Percentiles rank a stretch among this genome's conserved stretches.
Conservation (phyloP, 1,284 basidiomycete genomes). For the Cryptococcus amylolentus region DNA sequence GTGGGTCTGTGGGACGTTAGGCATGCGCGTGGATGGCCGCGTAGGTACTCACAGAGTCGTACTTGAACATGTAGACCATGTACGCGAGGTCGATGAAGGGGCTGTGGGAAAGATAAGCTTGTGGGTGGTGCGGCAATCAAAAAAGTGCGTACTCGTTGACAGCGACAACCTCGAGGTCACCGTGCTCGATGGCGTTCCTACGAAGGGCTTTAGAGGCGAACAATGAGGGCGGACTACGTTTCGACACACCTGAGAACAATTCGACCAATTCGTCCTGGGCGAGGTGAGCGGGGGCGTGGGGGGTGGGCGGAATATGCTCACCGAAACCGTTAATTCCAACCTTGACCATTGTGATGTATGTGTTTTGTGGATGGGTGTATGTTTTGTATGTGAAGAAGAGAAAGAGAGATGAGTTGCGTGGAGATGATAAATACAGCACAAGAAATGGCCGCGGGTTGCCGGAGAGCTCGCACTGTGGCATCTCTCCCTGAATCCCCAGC, state of each 20-base stretch:
- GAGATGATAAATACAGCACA: neutral
- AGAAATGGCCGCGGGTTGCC: slow-evolving; percentile 1
- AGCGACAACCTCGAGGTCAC: slow-evolving; percentile 76
- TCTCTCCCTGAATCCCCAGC: too few relatives aligned
- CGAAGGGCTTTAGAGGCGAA: neutral
- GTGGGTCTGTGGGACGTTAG: slow-evolving; percentile 61
- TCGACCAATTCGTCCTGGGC: slow-evolving; percentile 88
- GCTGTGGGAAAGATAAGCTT: slow-evolving; percentile 49
- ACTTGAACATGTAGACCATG: slow-evolving; percentile 99
- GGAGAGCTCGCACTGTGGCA: too few relatives aligned
- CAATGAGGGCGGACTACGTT: neutral
- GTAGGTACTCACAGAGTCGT: slow-evolving; percentile 60
- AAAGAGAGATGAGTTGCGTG: slow-evolving; percentile 7
- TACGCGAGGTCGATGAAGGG: slow-evolving; percentile 95
- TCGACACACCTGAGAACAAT: slow-evolving; percentile 69
- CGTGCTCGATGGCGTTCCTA: slow-evolving; percentile 78
- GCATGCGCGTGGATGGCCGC: neutral
- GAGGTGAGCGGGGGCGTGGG: slow-evolving; percentile 4
- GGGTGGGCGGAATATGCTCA: slow-evolving; percentile 50
- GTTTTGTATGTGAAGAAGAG: neutral
- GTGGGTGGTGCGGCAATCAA: neutral
- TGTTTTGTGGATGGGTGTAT: slow-evolving; percentile 7
- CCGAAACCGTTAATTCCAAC: slow-evolving; percentile 97
- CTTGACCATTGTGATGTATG: slow-evolving; percentile 57
- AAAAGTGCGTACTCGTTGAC: slow-evolving; percentile 72